Evolutionary conservation across 192 early-diverging fungal species (phyloP), one percentile per base, ranked within the genome.

Genomic region (Backusella morwellensis): DNA sequence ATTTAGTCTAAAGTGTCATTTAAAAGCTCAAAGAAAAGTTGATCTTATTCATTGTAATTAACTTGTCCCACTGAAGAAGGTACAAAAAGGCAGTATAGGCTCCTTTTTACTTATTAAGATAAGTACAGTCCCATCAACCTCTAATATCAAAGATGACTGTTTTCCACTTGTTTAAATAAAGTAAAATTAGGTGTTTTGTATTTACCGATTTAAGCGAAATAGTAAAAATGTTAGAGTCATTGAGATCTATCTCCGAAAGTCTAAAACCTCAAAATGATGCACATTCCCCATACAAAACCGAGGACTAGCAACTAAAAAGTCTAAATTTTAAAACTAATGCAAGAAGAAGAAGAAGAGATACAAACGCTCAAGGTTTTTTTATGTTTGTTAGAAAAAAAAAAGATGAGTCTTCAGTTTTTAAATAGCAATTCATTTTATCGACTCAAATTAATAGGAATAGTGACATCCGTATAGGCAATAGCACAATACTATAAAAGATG

Each of bases 111-210:
- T 14, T 63, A 29, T 14, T 23, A 12, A 63, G 56, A 3, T 26
- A 63, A 63, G 23, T 63, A 26, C 12, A 63, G 29, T 29, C 21
- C 1, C 4, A 63, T 63, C 26, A 63, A 3, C 56, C 21, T 63
- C 7, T 63, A 63, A 63, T 29, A 63, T 29, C 26, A 63, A 26
- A n/a, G 56, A 0, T 56, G 7, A 11, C 2, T 23, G 9, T 56
- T 56, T 56, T 23, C n/a, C n/a, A 29, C 56, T 63, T 63, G 56
- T 63, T 63, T 63, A 63, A 63, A 63, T 29, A 63, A 12, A 63
- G 56, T 63, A 63, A 63, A 63, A 63, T 26, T 63, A 9, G 23
- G 23, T 26, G 19, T 63, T 63, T 63, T 63, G 12, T 63, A 14
- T 29, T 63, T 29, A 4, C 56, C 14, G 23, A 0, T 59, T 59